Evolutionary conservation across 441 rosid genomes (phyloP).

Genomic region (Bruguiera hainesii): DNA sequence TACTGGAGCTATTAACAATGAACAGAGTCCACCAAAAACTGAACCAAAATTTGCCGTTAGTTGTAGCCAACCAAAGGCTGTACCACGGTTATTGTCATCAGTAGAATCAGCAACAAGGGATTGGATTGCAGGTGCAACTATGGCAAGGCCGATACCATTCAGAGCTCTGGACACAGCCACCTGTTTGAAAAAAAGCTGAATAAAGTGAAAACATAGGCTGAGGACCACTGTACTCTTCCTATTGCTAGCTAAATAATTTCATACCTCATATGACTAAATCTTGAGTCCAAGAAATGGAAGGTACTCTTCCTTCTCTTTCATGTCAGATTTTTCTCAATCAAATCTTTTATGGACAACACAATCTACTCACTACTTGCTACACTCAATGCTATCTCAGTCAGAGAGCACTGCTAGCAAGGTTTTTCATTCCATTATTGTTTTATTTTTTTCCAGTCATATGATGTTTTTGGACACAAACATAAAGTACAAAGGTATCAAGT

Average conservation of each 20-base stretch:
- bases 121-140: conserved; percentile 64
- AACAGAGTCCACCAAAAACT: conserved; percentile 59
- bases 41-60: conserved; percentile 70
- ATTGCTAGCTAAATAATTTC: not conserved
- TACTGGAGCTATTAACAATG: conserved; percentile 60
- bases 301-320: not conserved
- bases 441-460: too few species aligned
- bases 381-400: too few species aligned
- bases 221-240: not conserved
- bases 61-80: conserved; percentile 85
- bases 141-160: conserved; percentile 77
- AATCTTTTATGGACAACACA: too few species aligned
- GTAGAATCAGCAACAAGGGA: conserved; percentile 86
- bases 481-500: too few species aligned
- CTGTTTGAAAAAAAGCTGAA: conserved; percentile 32
- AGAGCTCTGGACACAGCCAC: conserved; percentile 75
- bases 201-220: conserved; percentile 12
- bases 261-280: not conserved
- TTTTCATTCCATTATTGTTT: too few species aligned
- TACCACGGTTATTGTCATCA: conserved; percentile 61
- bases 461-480: too few species aligned
- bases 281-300: too few species aligned
- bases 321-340: too few species aligned
- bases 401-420: too few species aligned
- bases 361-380: too few species aligned